phyloP scores from a whole-genome alignment of 306 rosid species.

The Casuarina equisetifolia region DNA sequence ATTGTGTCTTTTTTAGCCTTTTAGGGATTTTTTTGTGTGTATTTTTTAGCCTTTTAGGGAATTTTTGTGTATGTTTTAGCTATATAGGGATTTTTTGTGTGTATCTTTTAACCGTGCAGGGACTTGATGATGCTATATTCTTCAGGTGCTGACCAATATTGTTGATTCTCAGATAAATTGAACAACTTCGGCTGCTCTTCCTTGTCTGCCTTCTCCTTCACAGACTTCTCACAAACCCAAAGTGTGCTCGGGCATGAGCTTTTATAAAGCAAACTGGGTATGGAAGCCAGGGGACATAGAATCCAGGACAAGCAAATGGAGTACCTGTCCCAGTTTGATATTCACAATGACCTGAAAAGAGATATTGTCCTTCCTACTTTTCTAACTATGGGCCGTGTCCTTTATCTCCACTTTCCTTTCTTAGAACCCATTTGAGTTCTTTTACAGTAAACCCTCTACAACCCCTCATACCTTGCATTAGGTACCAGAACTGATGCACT shows the following conservation, averaged over 20 bases:
- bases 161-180: slow-evolving; percentile 26
- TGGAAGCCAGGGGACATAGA: slow-evolving; percentile 35
- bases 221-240: slow-evolving; percentile 39
- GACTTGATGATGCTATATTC: slow-evolving; percentile 26
- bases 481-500: slow-evolving; percentile 58
- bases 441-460: slow-evolving; percentile 21
- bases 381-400: slow-evolving; percentile 42
- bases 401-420: slow-evolving; percentile 43
- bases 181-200: slow-evolving; percentile 29
- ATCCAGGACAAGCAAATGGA: slow-evolving; percentile 56
- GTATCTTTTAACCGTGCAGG: neutral
- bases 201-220: slow-evolving; percentile 32
- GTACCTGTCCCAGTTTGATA: slow-evolving; percentile 38
- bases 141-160: slow-evolving; percentile 18
- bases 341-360: slow-evolving; percentile 48
- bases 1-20: no score
- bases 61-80: no score
- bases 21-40: no score
- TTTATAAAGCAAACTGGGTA: slow-evolving; percentile 55
- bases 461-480: slow-evolving; percentile 44
- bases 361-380: slow-evolving; percentile 64
- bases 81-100: no score
- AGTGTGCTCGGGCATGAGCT: slow-evolving; percentile 38
- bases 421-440: slow-evolving; percentile 39
- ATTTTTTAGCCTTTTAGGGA: no score